Evolutionary conservation across 371 early-diverging fungal genomes (phyloP), one percentile per base, ranked within the genome.

Genomic region (Mucor saturninus): DNA sequence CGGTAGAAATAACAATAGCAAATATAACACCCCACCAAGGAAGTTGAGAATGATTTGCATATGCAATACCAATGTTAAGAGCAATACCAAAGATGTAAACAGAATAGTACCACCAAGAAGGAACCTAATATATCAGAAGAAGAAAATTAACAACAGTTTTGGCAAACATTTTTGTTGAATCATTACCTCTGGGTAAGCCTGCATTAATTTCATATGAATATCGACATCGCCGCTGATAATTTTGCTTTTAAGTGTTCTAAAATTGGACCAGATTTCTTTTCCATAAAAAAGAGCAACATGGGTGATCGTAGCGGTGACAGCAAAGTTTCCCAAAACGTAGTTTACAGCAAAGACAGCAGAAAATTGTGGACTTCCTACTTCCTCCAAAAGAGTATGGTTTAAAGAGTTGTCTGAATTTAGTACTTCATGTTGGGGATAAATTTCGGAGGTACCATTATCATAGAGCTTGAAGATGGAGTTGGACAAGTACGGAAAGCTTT

Each of bases 21-120:
- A 93, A 59, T 4, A 92, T 42, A 26, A 92, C 76, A 63, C 84
- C 90, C 88, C 88, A 91, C 89, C 89, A 91, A 4, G 85, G 84
- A 4, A 86, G 64, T 11, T 75, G 80, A 68, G 86, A 80, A 3
- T 64, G 28, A 43, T 79, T 80, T 32, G 74, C 73, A 57, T 90
- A 88, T 38, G 87, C 83, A 2, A 86, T 72, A 26, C 82, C 75
- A 42, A 91, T 85, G 21, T 88, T 83, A 14, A 89, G 66, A 9
- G 72, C 81, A 54, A 87, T 79, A 57, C 88, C 89, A 7, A 78
- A 46, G 2, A 82, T 62, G 61, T 90, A 91, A 42, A 89, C 68
- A 6, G 63, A 43, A 43, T 78, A 72, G 46, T 92, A 93, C 94
- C 94, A 93, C 87, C 87, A 88, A 45, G 75, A 74, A 3, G 94